Evolutionary conservation across 495 filamentous ascomycete species (phyloP).

Genomic region (Trichoderma asperelloides): DNA sequence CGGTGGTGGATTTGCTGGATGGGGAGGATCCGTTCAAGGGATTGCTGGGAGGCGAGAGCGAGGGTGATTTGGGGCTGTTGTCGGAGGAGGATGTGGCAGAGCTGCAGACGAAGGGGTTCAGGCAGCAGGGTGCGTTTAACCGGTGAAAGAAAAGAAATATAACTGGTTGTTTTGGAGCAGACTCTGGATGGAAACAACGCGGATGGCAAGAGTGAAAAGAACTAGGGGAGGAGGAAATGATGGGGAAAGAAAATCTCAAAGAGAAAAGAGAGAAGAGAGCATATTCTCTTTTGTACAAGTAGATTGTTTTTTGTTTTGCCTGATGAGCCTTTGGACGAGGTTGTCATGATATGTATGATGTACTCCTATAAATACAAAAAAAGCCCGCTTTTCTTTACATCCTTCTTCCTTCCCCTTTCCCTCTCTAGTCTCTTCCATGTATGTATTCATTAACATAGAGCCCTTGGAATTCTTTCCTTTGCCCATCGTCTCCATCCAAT

Average conservation of each 20-base stretch:
- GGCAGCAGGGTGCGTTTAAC: conserved; percentile 19
- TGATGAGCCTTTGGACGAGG: background rate
- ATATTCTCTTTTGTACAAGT: conserved; percentile 10
- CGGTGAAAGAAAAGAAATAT: too few relatives aligned
- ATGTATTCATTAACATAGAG: background rate
- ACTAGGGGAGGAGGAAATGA: background rate
- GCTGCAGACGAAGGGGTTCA: conserved; percentile 29
- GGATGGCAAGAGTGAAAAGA: conserved; percentile 17
- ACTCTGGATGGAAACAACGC: background rate
- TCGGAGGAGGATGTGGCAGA: conserved; percentile 15
- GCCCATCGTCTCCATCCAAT: background rate
- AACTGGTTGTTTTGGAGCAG: background rate
- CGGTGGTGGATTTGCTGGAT: conserved; percentile 54
- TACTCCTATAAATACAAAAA: conserved; percentile 21
- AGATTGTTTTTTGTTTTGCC: conserved; percentile 12
- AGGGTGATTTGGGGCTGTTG: background rate
- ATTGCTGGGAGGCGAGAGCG: conserved; percentile 18
- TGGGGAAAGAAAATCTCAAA: conserved; percentile 15
- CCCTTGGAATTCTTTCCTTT: too few relatives aligned
- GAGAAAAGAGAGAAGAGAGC: background rate
- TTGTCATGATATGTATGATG: conserved; percentile 16
- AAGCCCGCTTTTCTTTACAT: conserved; percentile 4
- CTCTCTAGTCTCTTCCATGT: conserved; percentile 13
- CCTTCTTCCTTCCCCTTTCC: background rate
- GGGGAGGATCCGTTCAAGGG: conserved; percentile 53